These are phyloP conservation scores for Elsinoe perseae DNA, from an alignment of 2,329 filamentous ascomycete genomes.

Conservation along the genomic window DNA sequence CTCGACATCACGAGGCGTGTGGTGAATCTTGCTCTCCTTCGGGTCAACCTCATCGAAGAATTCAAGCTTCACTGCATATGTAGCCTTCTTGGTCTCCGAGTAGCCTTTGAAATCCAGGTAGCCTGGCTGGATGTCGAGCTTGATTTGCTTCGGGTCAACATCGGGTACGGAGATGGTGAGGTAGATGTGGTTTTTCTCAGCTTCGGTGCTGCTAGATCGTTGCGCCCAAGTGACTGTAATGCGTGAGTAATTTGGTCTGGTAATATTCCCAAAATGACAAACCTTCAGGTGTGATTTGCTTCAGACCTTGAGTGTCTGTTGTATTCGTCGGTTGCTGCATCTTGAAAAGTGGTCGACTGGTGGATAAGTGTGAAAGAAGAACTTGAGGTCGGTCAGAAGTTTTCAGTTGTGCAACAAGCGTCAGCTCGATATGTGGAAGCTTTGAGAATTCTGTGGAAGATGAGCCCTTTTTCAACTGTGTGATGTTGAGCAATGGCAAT, in stretches of 20 bases:
- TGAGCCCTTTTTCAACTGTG: background rate
- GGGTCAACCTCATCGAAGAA: constrained; percentile 88
- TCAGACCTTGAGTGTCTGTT: constrained; percentile 29
- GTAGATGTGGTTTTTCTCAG: constrained; percentile 89
- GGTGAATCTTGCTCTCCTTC: constrained; percentile 73
- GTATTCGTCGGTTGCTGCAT: constrained; percentile 30
- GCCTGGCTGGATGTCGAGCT: constrained; percentile 74
- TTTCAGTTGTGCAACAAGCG: background rate
- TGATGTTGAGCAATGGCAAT: background rate
- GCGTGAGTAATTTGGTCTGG: constrained; percentile 19
- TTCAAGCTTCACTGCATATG: constrained; percentile 77
- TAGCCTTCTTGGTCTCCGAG: constrained; percentile 75
- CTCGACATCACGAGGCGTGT: constrained; percentile 82
- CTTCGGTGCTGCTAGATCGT: constrained; percentile 73
- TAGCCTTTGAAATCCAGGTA: constrained; percentile 73
- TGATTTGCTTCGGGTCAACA: constrained; percentile 64
- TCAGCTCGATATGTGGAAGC: constrained; percentile 15
- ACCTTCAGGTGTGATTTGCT: constrained; percentile 33
- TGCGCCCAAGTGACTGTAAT: constrained; percentile 88
- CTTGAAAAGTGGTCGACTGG: constrained; percentile 1
- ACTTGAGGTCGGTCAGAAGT: background rate
- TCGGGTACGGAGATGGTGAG: constrained; percentile 86
- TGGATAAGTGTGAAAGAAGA: background rate
- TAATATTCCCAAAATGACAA: constrained; percentile 11
- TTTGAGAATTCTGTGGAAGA: constrained; percentile 18